These are phyloP conservation scores for Zygosaccharomyces pseudorouxii DNA, from an alignment of 805 yeast genomes.

Conservation along the genomic window DNA sequence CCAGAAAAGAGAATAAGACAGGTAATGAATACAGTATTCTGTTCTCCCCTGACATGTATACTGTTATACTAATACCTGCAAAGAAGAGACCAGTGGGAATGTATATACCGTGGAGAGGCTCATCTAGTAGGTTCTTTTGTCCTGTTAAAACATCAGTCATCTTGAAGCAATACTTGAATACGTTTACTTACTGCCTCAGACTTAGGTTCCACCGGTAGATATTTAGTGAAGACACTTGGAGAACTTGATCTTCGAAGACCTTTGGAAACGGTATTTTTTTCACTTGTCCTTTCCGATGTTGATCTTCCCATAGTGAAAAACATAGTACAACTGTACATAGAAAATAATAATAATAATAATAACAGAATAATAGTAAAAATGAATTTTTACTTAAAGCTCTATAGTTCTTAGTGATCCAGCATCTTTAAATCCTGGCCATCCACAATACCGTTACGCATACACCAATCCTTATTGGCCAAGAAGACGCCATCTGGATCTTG, in stretches of 20 bases:
- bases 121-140: slow-evolving; percentile 47
- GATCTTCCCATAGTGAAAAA: not conserved
- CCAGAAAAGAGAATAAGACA: slow-evolving; percentile 39
- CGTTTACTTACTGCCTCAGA: not conserved
- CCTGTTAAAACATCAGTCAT: slow-evolving; percentile 30
- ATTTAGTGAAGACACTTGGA: not conserved
- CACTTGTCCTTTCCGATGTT: not conserved
- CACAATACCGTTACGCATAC: slow-evolving; percentile 69
- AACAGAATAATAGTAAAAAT: not conserved
- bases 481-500: slow-evolving; percentile 83
- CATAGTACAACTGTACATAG: not conserved
- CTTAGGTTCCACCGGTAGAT: not conserved
- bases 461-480: slow-evolving; percentile 75
- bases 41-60: slow-evolving; percentile 36
- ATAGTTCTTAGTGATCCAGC: not conserved
- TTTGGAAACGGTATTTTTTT: not conserved
- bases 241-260: not conserved
- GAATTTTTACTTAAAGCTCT: not conserved
- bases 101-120: slow-evolving; percentile 71
- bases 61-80: slow-evolving; percentile 55
- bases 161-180: not conserved
- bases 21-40: slow-evolving; percentile 33
- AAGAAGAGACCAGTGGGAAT: slow-evolving; percentile 62
- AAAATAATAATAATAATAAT: not conserved
- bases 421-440: slow-evolving; percentile 20